Evolutionary conservation across 1,284 basidiomycete species (phyloP), one percentile per base, ranked within the genome.

Genomic region (Moesziomyces sp.): DNA sequence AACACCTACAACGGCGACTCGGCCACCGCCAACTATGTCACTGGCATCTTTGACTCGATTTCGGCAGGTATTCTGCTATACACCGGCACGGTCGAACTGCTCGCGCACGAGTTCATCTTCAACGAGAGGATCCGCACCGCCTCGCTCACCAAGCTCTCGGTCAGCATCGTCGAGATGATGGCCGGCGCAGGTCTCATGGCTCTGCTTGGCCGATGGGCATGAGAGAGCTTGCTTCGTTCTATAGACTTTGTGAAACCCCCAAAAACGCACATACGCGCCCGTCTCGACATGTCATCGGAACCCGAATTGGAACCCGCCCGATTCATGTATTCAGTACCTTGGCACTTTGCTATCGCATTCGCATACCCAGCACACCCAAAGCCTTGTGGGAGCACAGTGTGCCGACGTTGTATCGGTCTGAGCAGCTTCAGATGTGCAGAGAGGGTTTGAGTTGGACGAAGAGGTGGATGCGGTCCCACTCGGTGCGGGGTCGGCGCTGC

Each of bases 101-200:
- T 84, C 24, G 80, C 81, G 1, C 83, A 84, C 79, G 81, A 84
- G 67, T 83, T 84, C 69, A 83, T 85, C 68, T 84, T 85, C 72
- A 83, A 82, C 66, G 73, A 80, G 28, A 72, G 76, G 64, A 82
- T 85, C 80, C 76, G 84, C 65, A 79, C 64, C 43, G 78, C 84
- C 38, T 79, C 85, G 6, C 58, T 80, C 35, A 47, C 54, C n/a
- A 81, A 82, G 57, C 79, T 83, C 34, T 34, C 73, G 26, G 28
- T 83, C 54, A 78, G 73, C 68, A 62, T 86, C 9, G 34, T 64
- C 35, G 82, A 83, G 59, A 83, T 86, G 51, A 67, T 84, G 24
- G 55, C 83, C 16, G 86, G 86, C 16, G 85, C 85, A 0, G 86
- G 83, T 18, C 43, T 87, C 46, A 87, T 87, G 86, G 85, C 86